Evolutionary conservation across 2,329 filamentous ascomycete genomes (phyloP).

Genomic region (Aspergillus sojae): DNA sequence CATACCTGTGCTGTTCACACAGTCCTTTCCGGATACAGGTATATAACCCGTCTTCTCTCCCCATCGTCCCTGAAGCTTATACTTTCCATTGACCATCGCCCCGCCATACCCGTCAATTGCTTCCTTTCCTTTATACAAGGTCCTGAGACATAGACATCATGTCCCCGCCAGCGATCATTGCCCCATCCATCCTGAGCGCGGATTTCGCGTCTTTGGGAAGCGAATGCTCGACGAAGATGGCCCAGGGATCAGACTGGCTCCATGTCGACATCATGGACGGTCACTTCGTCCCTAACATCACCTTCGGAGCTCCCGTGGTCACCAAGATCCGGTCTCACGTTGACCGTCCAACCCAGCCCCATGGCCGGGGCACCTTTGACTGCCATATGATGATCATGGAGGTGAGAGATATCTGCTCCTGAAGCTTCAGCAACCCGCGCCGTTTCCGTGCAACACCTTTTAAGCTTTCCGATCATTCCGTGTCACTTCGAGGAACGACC

Average conservation of each 20-base stretch:
- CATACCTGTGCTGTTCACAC: slow-evolving; percentile 11
- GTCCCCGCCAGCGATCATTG: slow-evolving; percentile 90
- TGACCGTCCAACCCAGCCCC: slow-evolving; percentile 67
- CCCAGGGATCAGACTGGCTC: slow-evolving; percentile 85
- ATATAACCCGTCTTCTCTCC: slow-evolving; percentile 9
- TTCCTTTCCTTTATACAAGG: slow-evolving; percentile 3
- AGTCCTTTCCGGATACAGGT: neutral
- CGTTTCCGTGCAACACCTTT: neutral
- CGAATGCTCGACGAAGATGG: slow-evolving; percentile 84
- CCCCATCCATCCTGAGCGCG: slow-evolving; percentile 95
- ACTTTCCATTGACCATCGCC: slow-evolving; percentile 5
- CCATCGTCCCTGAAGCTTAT: slow-evolving; percentile 6
- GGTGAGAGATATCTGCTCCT: slow-evolving; percentile 53
- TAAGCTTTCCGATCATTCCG: slow-evolving; percentile 3
- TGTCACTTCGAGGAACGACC: neutral
- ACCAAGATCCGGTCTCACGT: slow-evolving; percentile 90
- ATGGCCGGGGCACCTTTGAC: slow-evolving; percentile 91
- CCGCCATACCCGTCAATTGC: slow-evolving; percentile 3
- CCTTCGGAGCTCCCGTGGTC: slow-evolving; percentile 92
- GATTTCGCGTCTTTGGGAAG: slow-evolving; percentile 89
- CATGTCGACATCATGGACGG: slow-evolving; percentile 99
- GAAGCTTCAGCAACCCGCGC: neutral
- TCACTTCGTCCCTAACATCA: slow-evolving; percentile 98
- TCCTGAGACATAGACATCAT: slow-evolving; percentile 54
- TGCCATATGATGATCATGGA: slow-evolving; percentile 99